A percentile compares a stretch with the other conserved stretches of the same genome.
phyloP scores from a whole-genome alignment of 1,139 yeast genomes.

The Yueomyces sp. region DNA sequence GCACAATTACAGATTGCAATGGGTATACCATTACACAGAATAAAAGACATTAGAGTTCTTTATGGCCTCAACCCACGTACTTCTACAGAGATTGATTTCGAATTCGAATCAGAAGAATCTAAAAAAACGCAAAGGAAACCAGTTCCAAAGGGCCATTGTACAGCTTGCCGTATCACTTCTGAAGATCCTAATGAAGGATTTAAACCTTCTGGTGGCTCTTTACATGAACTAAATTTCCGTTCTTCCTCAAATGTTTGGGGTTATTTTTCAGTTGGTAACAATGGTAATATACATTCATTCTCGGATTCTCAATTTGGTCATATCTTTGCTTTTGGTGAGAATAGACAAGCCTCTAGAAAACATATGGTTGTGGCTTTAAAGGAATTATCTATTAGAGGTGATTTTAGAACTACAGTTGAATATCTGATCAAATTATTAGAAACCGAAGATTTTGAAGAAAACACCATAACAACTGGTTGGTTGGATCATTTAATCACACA shows the following conservation, averaged over 20 bases:
- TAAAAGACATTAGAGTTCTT: conserved; percentile 78
- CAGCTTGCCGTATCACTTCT: conserved; percentile 97
- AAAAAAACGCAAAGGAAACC: conserved; percentile 80
- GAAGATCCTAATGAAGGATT: conserved; percentile 99
- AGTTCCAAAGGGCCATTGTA: conserved; percentile 92
- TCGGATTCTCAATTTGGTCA: conserved; percentile 98
- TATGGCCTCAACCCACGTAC: conserved; percentile 96
- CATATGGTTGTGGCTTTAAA: conserved; percentile 98
- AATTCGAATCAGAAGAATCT: conserved; percentile 63
- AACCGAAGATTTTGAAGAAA: conserved; percentile 92
- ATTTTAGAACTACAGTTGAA: conserved; percentile 94
- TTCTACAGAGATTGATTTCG: conserved; percentile 81
- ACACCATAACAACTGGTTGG: conserved; percentile 98
- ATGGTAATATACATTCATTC: conserved; percentile 94
- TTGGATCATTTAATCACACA: conserved; percentile 88
- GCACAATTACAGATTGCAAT: conserved; percentile 97
- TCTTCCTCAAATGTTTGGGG: conserved; percentile 99
- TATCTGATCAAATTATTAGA: conserved; percentile 87
- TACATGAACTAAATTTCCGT: conserved; percentile 91
- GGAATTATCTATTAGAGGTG: conserved; percentile 94
- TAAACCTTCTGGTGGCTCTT: conserved; percentile 94
- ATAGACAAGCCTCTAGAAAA: conserved; percentile 93
- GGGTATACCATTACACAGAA: conserved; percentile 97
- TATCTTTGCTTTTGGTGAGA: conserved; percentile 96
- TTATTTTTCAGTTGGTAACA: conserved; percentile 92